Evolutionary conservation across 768 basidiomycete genomes (phyloP), one percentile per base, ranked within the genome.

Genomic region (Podaxis sp.): DNA sequence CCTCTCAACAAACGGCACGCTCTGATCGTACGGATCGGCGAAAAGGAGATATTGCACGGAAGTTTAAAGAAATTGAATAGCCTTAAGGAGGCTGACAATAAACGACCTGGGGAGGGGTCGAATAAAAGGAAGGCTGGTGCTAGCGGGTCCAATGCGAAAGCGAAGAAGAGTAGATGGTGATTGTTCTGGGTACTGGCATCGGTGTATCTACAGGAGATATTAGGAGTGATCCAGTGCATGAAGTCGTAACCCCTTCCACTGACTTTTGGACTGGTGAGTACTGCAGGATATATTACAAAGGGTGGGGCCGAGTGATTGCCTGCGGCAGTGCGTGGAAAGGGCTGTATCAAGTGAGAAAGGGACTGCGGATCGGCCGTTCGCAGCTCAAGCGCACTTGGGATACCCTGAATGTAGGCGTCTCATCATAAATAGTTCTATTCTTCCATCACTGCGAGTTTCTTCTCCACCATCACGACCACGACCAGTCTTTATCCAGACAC

Each of bases 1-100:
- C 60, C 79, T 3, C 61, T 76, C 57, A 85, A 86, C 66, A 82
- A 79, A 68, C 78, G 77, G 63, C 78, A 87, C 62, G 93, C 94
- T 0, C 70, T 88, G 7, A 75, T 90, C 51, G 91, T 95, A 12
- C 82, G 94, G 38, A 71, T 92, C 10, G 91, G 91, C 3, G 94
- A 96, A 77, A 94, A 94, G 75, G 75, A 82, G 24, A 86, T 95
- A 12, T 68, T 95, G 58, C 59, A 66, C 7, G 69, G 66, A 7
- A 60, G 66, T n/a, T 57, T 76, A 33, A 59, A 66, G 15, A 72
- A 70, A 54, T 36, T 77, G 28, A 56, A 65, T 20, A 61, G 37
- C 24, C 22, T 62, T 28, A 62, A 53, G 46, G 56, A 55, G 26
- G 24, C 36, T 30, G 51, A 46, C 17, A 46, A 28, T 30, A 36